Percentiles rank a stretch among this genome's conserved stretches.
Evolutionary conservation across 75 land plant genomes (phyloP).

Genomic region (Picea glauca): DNA sequence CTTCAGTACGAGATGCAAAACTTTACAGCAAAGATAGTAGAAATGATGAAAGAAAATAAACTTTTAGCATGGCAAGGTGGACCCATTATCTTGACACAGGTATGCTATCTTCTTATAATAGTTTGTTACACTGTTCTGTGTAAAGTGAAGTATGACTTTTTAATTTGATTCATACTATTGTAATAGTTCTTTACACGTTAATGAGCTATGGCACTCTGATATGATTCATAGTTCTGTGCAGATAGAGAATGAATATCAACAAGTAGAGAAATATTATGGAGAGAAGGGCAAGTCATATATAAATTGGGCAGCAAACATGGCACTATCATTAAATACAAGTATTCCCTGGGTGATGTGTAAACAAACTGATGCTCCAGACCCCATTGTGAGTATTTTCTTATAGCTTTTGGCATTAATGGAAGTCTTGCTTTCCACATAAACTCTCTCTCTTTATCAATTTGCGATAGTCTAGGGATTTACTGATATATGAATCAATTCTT

Average conservation of each 20-base stretch:
- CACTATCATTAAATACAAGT: slow-evolving; percentile 21
- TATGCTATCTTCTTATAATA: slow-evolving; percentile 8
- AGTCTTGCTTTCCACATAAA: background rate
- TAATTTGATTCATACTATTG: background rate
- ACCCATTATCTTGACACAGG: slow-evolving; percentile 87
- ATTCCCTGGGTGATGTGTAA: slow-evolving; percentile 80
- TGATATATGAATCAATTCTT: background rate
- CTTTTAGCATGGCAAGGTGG: slow-evolving; percentile 90
- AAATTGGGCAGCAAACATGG: slow-evolving; percentile 65
- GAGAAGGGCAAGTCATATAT: slow-evolving; percentile 43
- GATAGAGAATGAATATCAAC: slow-evolving; percentile 82
- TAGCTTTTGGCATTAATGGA: background rate
- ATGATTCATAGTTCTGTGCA: slow-evolving; percentile 10
- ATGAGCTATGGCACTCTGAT: no score
- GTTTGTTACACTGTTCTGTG: background rate
- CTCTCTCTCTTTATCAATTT: background rate
- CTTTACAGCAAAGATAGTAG: slow-evolving; percentile 60
- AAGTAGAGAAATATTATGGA: slow-evolving; percentile 33
- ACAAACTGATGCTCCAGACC: slow-evolving; percentile 65
- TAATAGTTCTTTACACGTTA: background rate
- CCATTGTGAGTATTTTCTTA: slow-evolving; percentile 30
- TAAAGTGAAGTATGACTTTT: background rate
- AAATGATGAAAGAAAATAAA: slow-evolving; percentile 66
- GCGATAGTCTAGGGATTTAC: background rate
- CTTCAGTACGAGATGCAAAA: slow-evolving; percentile 62